These are phyloP conservation scores for Eimeria falciformis DNA, from an alignment of 169 alveolate species.

Conservation along the genomic window DNA sequence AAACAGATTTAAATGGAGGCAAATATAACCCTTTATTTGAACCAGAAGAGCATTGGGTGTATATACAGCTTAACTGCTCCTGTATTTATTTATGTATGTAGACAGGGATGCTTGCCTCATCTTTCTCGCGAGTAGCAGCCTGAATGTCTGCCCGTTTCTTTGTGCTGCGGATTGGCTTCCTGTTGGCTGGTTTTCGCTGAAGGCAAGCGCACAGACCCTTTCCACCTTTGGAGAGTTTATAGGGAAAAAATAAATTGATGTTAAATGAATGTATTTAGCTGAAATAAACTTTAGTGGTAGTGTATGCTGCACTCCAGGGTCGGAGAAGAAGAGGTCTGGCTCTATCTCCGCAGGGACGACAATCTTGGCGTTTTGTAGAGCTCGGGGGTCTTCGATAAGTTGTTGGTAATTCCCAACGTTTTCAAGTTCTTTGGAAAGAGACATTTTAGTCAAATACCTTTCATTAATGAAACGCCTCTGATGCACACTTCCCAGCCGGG, in stretches of 20 bases:
- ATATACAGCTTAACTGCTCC: not conserved
- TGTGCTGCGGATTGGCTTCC: conserved; percentile 65
- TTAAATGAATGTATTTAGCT: too few relatives aligned
- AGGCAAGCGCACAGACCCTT: not conserved
- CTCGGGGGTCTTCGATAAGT: not conserved
- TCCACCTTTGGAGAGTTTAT: too few relatives aligned
- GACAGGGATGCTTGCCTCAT: not conserved
- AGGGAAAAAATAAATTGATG: too few relatives aligned
- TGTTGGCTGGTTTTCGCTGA: not conserved
- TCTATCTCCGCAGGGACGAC: conserved; percentile 35
- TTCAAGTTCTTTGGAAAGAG: not conserved
- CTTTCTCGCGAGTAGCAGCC: conserved; percentile 49
- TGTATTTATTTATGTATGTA: not conserved
- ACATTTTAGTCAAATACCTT: not conserved
- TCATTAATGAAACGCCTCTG: too few relatives aligned
- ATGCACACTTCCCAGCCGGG: too few relatives aligned
- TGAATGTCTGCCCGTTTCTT: conserved; percentile 68
- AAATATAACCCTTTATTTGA: not conserved
- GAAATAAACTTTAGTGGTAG: not conserved
- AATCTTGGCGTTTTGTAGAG: not conserved
- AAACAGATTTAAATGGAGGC: not conserved
- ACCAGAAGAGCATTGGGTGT: not conserved
- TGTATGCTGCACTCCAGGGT: not conserved
- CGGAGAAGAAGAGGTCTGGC: not conserved
- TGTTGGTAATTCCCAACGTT: conserved; percentile 26